Conservation (phyloP, 345 rosid species). For the Excoecaria cochinchinensis region DNA sequence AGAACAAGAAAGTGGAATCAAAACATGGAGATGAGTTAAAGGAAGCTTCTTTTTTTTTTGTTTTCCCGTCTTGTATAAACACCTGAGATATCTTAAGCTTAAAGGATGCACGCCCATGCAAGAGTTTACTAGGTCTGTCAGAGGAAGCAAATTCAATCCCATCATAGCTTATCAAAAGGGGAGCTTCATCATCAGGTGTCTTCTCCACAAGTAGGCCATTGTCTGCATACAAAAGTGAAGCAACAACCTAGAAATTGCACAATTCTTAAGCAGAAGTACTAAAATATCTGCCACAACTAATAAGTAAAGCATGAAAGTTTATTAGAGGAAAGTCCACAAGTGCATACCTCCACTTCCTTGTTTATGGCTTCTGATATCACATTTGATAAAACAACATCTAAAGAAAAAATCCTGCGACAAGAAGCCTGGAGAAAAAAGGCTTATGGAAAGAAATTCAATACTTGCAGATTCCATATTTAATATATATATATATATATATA, state of each 20-base stretch:
- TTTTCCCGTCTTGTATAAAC: conserved; percentile 13
- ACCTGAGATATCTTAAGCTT: conserved; percentile 88
- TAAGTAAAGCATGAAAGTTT: background rate
- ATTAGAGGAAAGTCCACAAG: conserved; percentile 16
- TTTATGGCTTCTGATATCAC: conserved; percentile 53
- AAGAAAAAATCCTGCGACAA: conserved; percentile 64
- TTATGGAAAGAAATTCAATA: conserved; percentile 1
- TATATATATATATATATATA: background rate
- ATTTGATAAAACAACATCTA: conserved; percentile 70
- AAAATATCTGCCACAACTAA: conserved; percentile 1
- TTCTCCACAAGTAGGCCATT: conserved; percentile 63
- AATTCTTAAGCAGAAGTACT: conserved; percentile 10
- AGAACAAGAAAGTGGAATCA: background rate
- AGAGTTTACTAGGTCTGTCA: conserved; percentile 57
- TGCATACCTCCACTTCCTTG: conserved; percentile 66
- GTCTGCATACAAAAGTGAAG: conserved; percentile 75
- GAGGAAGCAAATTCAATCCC: conserved; percentile 70
- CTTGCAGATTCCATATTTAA: background rate
- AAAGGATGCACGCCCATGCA: conserved; percentile 73
- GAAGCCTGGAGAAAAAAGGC: conserved; percentile 46
- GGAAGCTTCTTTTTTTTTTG: conserved; percentile 12
- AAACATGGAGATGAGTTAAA: background rate
- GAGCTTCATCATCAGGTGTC: conserved; percentile 60
- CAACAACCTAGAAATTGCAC: conserved; percentile 50
- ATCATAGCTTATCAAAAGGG: conserved; percentile 68